Evolutionary conservation across 1,284 basidiomycete species (phyloP), one percentile per base, ranked within the genome.

Genomic region (Pseudozyma hubeiensis): DNA sequence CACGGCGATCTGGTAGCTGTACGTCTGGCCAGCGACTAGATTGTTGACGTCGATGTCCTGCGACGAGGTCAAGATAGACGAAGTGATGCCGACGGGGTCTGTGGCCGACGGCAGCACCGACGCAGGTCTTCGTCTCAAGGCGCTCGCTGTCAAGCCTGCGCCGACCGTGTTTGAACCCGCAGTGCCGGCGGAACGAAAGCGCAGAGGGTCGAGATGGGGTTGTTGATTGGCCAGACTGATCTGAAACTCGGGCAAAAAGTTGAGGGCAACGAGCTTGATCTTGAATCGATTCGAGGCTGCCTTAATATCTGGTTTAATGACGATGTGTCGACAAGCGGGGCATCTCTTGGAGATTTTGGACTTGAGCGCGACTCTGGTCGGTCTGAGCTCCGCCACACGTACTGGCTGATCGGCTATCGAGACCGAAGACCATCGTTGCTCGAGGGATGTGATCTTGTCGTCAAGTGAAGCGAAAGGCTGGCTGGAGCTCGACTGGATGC

Each of bases 301-400:
- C 84, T 98, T 99, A 80, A 94, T 92, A 84, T 99, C 97, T 1
- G 97, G 97, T 82, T 97, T 97, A 86, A 98, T 96, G 65, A 99
- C 89, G 76, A 98, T 96, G 85, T 98, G 96, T 14, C 92, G 90
- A 84, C 97, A 99, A 3, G 88, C 89, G 6, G 93, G 91, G 86
- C 97, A 99, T 7, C 97, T 92, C 85, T 98, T 98, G 3, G 94
- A 94, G 52, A 92, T 89, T 85, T 98, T 98, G 0, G 94, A 92
- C 69, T 92, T 91, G 3, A 99, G 88, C 0, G 93, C 93, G 71
- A 97, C 93, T 19, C 96, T 90, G 50, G 92, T 87, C 0, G 95
- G 96, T 76, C 89, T 90, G 14, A 95, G 87, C 44, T 94, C 91
- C 7, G 56, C 53, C 5, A 59, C 87, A 68, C 88, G 88, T 46